These are phyloP conservation scores for Claviceps spartinae DNA, from an alignment of 2,329 filamentous ascomycete species.

Conservation along the genomic window DNA sequence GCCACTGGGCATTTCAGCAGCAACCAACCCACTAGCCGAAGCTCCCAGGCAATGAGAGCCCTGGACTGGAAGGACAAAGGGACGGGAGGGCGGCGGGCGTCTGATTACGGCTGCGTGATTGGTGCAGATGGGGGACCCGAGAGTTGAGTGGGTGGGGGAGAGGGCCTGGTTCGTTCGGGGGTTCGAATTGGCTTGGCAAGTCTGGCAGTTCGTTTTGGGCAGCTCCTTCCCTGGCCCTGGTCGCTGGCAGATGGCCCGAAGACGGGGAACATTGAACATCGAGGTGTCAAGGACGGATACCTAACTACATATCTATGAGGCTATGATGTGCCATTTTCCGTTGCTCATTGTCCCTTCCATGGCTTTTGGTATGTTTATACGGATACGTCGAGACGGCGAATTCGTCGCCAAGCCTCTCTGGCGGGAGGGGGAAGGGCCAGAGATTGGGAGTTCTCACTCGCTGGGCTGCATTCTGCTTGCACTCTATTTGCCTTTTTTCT, in stretches of 20 bases:
- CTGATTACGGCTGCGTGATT: background rate
- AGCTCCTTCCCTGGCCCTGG: background rate
- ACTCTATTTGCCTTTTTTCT: no score
- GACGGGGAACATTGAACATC: background rate
- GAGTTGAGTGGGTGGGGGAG: background rate
- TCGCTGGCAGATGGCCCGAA: background rate
- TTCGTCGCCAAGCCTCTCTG: background rate
- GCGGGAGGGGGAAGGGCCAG: background rate
- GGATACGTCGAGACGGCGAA: background rate
- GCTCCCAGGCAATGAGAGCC: background rate
- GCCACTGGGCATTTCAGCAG: background rate
- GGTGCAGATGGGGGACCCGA: background rate
- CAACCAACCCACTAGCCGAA: background rate
- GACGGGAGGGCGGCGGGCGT: background rate
- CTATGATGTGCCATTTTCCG: background rate
- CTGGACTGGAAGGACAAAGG: no score
- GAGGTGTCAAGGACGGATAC: background rate
- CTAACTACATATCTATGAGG: background rate
- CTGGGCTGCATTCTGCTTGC: no score
- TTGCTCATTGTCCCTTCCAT: background rate
- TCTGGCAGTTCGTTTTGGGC: slow-evolving; percentile 1
- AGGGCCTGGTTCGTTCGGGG: background rate
- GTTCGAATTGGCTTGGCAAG: background rate
- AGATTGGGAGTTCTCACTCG: no score
- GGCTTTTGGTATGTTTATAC: background rate